These are phyloP conservation scores for Stereocaulon alpinum DNA, from an alignment of 495 filamentous ascomycete genomes.

Conservation along the genomic window DNA sequence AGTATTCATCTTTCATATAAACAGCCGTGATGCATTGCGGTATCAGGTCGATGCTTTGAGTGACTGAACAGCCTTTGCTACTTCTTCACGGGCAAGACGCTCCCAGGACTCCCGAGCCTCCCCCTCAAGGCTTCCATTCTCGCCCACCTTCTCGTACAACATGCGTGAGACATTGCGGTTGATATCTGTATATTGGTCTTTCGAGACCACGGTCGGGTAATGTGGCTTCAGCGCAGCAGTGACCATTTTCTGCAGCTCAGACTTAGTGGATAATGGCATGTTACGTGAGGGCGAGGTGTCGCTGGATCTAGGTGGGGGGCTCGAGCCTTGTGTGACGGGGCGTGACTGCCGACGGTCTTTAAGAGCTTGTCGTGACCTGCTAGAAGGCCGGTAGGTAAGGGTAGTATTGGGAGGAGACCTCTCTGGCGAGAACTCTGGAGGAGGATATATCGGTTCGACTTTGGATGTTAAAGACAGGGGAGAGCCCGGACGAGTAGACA, in stretches of 20 bases:
- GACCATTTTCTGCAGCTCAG: slow-evolving; percentile 74
- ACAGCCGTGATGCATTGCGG: background rate
- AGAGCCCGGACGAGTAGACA: slow-evolving; percentile 52
- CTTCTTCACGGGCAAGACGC: slow-evolving; percentile 60
- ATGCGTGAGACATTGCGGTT: slow-evolving; percentile 73
- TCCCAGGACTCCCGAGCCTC: slow-evolving; percentile 54
- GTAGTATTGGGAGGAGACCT: slow-evolving; percentile 44
- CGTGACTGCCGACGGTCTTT: slow-evolving; percentile 42
- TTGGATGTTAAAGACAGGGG: slow-evolving; percentile 57
- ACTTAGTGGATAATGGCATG: slow-evolving; percentile 62
- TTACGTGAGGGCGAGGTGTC: slow-evolving; percentile 48
- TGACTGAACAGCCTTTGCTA: slow-evolving; percentile 49
- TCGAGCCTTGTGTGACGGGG: slow-evolving; percentile 30
- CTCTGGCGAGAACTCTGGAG: slow-evolving; percentile 49
- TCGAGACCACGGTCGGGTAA: slow-evolving; percentile 58
- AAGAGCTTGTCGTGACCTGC: slow-evolving; percentile 9
- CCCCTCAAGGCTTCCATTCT: slow-evolving; percentile 45
- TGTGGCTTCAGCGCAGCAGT: slow-evolving; percentile 64
- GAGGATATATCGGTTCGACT: slow-evolving; percentile 51
- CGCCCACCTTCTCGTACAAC: slow-evolving; percentile 72
- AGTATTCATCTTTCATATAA: background rate
- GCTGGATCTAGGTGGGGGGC: slow-evolving; percentile 34
- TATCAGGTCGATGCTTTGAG: slow-evolving; percentile 17
- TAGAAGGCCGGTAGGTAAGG: slow-evolving; percentile 14
- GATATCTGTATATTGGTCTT: slow-evolving; percentile 79